phyloP scores from a whole-genome alignment of 2,329 filamentous ascomycete genomes.

The Mycocentrospora acerina region DNA sequence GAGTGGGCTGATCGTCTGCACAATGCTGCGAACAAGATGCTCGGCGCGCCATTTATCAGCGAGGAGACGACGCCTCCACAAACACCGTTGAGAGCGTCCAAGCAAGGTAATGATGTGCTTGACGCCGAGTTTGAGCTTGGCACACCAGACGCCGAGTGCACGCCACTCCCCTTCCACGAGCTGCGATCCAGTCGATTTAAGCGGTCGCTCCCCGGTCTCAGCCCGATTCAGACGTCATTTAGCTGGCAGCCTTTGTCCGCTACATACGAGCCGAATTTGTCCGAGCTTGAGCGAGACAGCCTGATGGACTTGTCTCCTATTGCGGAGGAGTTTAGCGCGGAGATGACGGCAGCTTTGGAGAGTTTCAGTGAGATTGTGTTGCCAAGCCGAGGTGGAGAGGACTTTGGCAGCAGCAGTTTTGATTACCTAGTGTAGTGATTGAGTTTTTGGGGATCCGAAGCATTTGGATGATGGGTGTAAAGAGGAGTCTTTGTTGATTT shows the following conservation, averaged over 20 bases:
- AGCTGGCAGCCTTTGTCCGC: neutral
- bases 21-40: neutral
- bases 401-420: too few relatives aligned
- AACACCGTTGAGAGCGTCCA: constrained; percentile 1
- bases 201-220: neutral
- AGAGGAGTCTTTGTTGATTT: too few relatives aligned
- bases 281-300: neutral
- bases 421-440: too few relatives aligned
- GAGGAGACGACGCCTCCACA: constrained; percentile 7
- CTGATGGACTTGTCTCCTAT: neutral
- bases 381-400: too few relatives aligned
- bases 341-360: neutral
- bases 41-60: constrained; percentile 8
- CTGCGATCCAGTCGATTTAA: neutral
- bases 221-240: neutral
- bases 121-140: neutral
- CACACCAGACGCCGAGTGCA: neutral
- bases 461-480: too few relatives aligned
- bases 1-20: constrained; percentile 1
- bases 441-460: too few relatives aligned
- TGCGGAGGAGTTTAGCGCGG: neutral
- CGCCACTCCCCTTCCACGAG: too few relatives aligned
- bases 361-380: neutral
- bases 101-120: neutral
- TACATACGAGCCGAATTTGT: neutral